Evolutionary conservation across 176 grass and related monocot species (phyloP).

Genomic region (Avena atlantica): DNA sequence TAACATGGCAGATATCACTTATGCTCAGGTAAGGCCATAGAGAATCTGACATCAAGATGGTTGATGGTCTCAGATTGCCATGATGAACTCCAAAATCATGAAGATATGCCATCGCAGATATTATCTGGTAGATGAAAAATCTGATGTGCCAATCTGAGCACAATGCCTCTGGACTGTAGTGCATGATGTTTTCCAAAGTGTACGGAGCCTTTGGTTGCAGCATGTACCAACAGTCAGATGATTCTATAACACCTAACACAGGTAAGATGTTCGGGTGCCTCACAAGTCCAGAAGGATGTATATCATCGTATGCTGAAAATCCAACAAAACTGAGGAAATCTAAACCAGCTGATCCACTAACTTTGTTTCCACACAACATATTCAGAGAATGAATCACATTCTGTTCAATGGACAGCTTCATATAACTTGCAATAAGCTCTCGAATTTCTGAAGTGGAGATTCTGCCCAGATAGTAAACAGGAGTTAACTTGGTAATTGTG

Average conservation of each 20-base stretch:
- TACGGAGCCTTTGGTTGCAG: constrained; percentile 68
- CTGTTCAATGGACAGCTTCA: constrained; percentile 63
- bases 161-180: constrained; percentile 78
- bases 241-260: constrained; percentile 71
- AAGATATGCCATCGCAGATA: constrained; percentile 77
- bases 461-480: constrained; percentile 59
- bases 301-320: constrained; percentile 72
- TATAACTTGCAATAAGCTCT: constrained; percentile 60
- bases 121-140: constrained; percentile 84
- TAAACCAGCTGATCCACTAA: constrained; percentile 57
- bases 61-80: constrained; percentile 76
- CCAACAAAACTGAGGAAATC: constrained; percentile 78
- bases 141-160: constrained; percentile 84
- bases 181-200: constrained; percentile 84
- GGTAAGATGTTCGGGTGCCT: constrained; percentile 89
- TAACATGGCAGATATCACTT: constrained; percentile 62
- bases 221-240: constrained; percentile 62
- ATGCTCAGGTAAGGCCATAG: constrained; percentile 80
- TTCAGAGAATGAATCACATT: constrained; percentile 76
- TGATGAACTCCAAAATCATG: constrained; percentile 86
- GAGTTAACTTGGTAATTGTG: constrained; percentile 61
- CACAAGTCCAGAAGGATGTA: constrained; percentile 54
- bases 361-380: constrained; percentile 68
- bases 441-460: constrained; percentile 57
- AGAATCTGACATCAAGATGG: constrained; percentile 74